phyloP scores from a whole-genome alignment of 768 basidiomycete species.

The Trametes sanguinea region DNA sequence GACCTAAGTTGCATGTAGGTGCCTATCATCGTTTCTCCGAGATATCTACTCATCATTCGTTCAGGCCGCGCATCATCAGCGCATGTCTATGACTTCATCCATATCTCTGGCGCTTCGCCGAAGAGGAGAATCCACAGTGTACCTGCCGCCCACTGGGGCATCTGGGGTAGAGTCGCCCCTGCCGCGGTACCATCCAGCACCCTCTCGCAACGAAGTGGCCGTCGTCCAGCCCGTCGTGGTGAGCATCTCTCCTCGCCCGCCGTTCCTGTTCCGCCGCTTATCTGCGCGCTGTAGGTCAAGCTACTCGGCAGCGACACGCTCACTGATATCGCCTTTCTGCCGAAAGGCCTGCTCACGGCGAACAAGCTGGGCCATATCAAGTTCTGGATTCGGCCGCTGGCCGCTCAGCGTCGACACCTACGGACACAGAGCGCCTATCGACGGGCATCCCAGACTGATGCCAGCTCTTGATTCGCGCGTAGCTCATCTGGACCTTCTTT shows the following conservation, averaged over 20 bases:
- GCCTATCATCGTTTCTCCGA: neutral
- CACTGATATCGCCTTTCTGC: slow-evolving; percentile 73
- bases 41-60: neutral
- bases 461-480: slow-evolving; percentile 1
- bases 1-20: slow-evolving; percentile 72
- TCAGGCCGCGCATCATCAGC: slow-evolving; percentile 64
- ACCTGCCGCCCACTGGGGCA: slow-evolving; percentile 48
- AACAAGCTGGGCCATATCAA: slow-evolving; percentile 77
- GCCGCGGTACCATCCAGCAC: slow-evolving; percentile 80
- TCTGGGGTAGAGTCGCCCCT: slow-evolving; percentile 45
- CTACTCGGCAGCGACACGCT: slow-evolving; percentile 80
- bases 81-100: slow-evolving; percentile 77
- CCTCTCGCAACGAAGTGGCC: slow-evolving; percentile 87
- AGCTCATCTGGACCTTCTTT: neutral
- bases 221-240: slow-evolving; percentile 90
- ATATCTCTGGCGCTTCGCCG: slow-evolving; percentile 72
- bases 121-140: slow-evolving; percentile 49
- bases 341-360: slow-evolving; percentile 75
- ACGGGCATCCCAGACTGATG: slow-evolving; percentile 20
- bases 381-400: slow-evolving; percentile 81
- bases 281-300: slow-evolving; percentile 59
- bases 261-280: neutral
- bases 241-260: slow-evolving; percentile 29
- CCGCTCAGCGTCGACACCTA: slow-evolving; percentile 37
- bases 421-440: slow-evolving; percentile 27